Evolutionary conservation across 495 filamentous ascomycete species (phyloP).

Genomic region (Tuber umbilicatum): DNA sequence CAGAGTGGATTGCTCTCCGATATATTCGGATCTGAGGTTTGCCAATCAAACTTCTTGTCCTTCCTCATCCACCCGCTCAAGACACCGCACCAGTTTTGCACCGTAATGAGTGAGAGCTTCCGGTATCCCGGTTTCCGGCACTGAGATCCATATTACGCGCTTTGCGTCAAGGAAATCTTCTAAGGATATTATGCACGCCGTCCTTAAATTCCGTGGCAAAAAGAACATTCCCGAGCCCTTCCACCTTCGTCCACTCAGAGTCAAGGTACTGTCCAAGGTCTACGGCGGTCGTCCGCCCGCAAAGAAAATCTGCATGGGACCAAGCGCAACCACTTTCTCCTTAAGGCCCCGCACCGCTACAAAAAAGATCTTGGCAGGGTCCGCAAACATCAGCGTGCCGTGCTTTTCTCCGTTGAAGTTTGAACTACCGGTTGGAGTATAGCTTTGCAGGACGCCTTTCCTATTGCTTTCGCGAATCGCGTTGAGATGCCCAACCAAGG

Average conservation of each 20-base stretch:
- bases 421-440: constrained; percentile 15
- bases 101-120: neutral
- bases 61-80: neutral
- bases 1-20: constrained; percentile 1
- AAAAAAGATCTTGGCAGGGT: neutral
- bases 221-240: neutral
- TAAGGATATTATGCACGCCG: neutral
- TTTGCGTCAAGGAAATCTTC: neutral
- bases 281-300: neutral
- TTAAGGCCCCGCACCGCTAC: neutral
- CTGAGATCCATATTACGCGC: neutral
- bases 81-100: neutral
- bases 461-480: constrained; percentile 31
- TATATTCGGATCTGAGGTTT: neutral
- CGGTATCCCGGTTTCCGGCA: constrained; percentile 1
- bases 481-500: constrained; percentile 35
- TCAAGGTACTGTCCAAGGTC: neutral
- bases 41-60: neutral
- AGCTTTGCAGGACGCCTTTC: constrained; percentile 31
- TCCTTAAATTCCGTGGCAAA: neutral
- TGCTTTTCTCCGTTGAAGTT: constrained; percentile 16
- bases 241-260: neutral
- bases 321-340: neutral
- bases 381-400: constrained; percentile 22
- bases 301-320: neutral